Percentiles rank a stretch among this genome's conserved stretches.
phyloP scores from a whole-genome alignment of 2,329 filamentous ascomycete genomes.

The Nothophoma quercina region DNA sequence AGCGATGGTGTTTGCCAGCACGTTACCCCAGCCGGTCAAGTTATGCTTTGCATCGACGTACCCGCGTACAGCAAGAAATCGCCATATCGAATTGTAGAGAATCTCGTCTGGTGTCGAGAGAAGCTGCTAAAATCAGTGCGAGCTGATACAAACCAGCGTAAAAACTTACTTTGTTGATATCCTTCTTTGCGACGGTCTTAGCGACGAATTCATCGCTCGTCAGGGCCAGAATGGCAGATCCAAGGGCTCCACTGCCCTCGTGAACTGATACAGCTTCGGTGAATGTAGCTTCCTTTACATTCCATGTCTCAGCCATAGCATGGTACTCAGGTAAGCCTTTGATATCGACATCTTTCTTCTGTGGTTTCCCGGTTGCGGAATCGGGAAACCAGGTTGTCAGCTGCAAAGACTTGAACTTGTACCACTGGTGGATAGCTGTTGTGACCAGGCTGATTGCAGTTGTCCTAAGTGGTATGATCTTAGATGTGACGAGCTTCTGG shows the following conservation, averaged over 20 bases:
- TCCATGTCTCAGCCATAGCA: slow-evolving; percentile 71
- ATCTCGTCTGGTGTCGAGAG: slow-evolving; percentile 75
- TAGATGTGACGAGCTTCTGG: slow-evolving; percentile 75
- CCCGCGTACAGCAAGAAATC: slow-evolving; percentile 86
- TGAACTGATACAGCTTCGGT: slow-evolving; percentile 49
- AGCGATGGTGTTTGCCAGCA: slow-evolving; percentile 74
- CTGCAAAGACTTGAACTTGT: slow-evolving; percentile 78
- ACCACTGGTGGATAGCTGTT: slow-evolving; percentile 81
- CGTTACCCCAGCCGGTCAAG: slow-evolving; percentile 81
- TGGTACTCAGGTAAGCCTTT: slow-evolving; percentile 63
- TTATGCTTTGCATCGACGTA: slow-evolving; percentile 83
- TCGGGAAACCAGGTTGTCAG: slow-evolving; percentile 81
- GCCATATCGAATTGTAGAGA: slow-evolving; percentile 79
- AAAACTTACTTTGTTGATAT: slow-evolving; percentile 45
- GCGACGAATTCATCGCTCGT: slow-evolving; percentile 73
- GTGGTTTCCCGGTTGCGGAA: slow-evolving; percentile 29
- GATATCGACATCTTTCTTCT: slow-evolving; percentile 69
- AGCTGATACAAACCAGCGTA: not conserved
- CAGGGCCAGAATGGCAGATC: slow-evolving; percentile 64
- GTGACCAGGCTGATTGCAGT: slow-evolving; percentile 80
- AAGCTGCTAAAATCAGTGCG: slow-evolving; percentile 40
- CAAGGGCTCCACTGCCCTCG: slow-evolving; percentile 54
- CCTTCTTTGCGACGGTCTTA: slow-evolving; percentile 69
- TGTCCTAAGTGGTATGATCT: slow-evolving; percentile 77
- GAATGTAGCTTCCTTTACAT: slow-evolving; percentile 68